Base-by-base conservation (phyloP, 306 rosid species). In the Casuarina glauca region DNA sequence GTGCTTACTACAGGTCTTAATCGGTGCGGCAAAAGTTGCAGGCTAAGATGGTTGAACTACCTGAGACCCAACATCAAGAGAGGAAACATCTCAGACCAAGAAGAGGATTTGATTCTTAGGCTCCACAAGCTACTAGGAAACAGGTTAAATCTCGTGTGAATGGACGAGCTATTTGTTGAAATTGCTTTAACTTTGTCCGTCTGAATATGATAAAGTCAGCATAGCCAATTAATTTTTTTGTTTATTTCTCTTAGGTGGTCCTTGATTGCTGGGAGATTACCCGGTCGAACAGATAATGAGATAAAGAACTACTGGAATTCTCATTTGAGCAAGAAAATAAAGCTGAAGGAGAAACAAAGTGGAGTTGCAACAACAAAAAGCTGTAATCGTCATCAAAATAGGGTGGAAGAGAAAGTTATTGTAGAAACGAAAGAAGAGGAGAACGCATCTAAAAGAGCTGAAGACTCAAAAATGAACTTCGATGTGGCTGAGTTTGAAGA, bases 261-360 rank as follows among this genome's bases (percentile, higher is more conserved):
- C 17, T 84, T 90, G 82, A 90, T 90, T 38, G 94, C 94, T 2
- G 94, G 94, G 61, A 76, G 91, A 74, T 77, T 90, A 69, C 94
- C 94, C 0, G 94, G 94, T 6, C 76, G 91, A 78, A 90, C 94
- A 55, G 94, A 90, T 69, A 90, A 90, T 79, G 94, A 90, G 86
- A 90, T 90, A 46, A 90, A 90, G 75, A 90, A 90, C 69, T 87
- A 90, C 74, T 90, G 94, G 94, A 90, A 85, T 70, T 89, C 93
- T 83, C 91, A 87, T 83, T 87, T 89, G 91, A 83, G 89, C 86
- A 89, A 85, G 83, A 89, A 85, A 80, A 70, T 89, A 68, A 82
- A 32, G 68, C 64, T 64, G 43, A 78, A 35, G 52, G 89, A 89
- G 54, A 82, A 80, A 76, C 82, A 78, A 35, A 67, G 72, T 19